phyloP scores from a whole-genome alignment of 1,284 basidiomycete genomes.

The Austropuccinia psidii region DNA sequence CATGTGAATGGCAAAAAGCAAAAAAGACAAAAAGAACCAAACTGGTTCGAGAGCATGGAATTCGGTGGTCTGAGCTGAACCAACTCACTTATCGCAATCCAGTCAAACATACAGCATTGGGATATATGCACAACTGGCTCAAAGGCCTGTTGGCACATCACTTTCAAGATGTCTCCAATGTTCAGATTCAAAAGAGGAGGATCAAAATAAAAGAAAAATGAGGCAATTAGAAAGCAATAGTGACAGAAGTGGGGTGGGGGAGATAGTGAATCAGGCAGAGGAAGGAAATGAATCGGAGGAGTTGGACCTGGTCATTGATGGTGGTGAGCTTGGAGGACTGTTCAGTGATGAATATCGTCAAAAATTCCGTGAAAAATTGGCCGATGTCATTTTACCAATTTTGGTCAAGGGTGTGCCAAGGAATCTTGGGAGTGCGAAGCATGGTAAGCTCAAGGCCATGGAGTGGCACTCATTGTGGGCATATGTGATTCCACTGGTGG shows the following conservation, averaged over 20 bases:
- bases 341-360: background rate
- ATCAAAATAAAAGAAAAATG: background rate
- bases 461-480: constrained; percentile 18
- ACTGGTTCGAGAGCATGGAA: background rate
- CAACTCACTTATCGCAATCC: constrained; percentile 17
- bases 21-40: background rate
- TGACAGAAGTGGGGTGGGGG: background rate
- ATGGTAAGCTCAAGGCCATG: constrained; percentile 1
- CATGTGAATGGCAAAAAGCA: background rate
- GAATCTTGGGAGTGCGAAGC: constrained; percentile 22
- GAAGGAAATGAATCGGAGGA: background rate
- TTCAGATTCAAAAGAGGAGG: background rate
- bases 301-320: background rate
- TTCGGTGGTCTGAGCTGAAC: constrained; percentile 24
- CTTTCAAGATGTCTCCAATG: background rate
- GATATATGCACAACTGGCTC: constrained; percentile 26
- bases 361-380: background rate
- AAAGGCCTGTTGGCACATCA: constrained; percentile 7
- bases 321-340: background rate
- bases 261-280: background rate
- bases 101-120: background rate
- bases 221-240: background rate
- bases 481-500: constrained; percentile 14
- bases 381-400: background rate
- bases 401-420: background rate